Evolutionary conservation across 768 basidiomycete species (phyloP).

Genomic region (Suillus cothurnatus): DNA sequence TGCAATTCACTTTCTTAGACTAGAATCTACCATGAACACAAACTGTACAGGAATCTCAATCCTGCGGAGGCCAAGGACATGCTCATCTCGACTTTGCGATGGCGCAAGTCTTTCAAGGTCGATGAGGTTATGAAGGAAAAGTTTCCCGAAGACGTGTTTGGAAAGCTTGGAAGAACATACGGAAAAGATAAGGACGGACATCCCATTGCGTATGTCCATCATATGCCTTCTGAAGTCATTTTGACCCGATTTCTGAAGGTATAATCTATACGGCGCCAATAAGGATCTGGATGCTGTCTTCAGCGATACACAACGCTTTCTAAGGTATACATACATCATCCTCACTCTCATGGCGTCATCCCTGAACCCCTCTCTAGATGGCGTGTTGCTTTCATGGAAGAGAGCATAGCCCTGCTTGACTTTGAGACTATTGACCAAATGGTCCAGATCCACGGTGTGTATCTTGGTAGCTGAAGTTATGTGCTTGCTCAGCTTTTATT

Average conservation of each 20-base stretch:
- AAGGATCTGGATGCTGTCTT: constrained; percentile 72
- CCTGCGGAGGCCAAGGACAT: constrained; percentile 59
- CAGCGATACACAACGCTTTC: constrained; percentile 72
- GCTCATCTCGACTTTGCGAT: constrained; percentile 68
- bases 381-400: constrained; percentile 80
- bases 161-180: constrained; percentile 59
- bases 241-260: constrained; percentile 41
- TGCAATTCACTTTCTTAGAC: constrained; percentile 24
- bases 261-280: constrained; percentile 78
- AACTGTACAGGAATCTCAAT: constrained; percentile 48
- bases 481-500: background rate
- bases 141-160: constrained; percentile 66
- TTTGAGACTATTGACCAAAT: constrained; percentile 74
- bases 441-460: constrained; percentile 70
- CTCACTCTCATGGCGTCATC: background rate
- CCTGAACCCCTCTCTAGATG: constrained; percentile 49
- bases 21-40: background rate
- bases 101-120: constrained; percentile 69
- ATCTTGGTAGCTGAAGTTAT: background rate
- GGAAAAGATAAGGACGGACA: constrained; percentile 72
- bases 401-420: constrained; percentile 61
- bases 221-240: background rate
- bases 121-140: constrained; percentile 59
- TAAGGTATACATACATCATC: constrained; percentile 49
- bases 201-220: constrained; percentile 63